Evolutionary conservation across 2,329 filamentous ascomycete species (phyloP).

Genomic region (Thelonectria olida): DNA sequence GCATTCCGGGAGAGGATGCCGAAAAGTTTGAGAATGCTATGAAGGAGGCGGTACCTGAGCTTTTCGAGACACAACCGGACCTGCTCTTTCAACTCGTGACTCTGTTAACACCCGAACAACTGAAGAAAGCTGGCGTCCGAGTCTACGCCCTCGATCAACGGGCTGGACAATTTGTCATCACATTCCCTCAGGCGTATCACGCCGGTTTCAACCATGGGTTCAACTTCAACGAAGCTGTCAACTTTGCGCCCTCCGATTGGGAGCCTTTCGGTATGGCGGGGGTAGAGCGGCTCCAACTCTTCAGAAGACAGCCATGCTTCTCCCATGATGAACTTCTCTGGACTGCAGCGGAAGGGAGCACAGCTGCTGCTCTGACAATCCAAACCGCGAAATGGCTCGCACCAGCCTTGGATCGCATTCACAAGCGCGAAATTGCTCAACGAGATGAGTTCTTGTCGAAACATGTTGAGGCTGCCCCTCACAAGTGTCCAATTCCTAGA

Average conservation of each 20-base stretch:
- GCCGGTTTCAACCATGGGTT: constrained; percentile 99
- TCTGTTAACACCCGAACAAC: constrained; percentile 88
- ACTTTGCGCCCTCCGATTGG: constrained; percentile 96
- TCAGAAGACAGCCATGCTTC: constrained; percentile 93
- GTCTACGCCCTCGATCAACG: constrained; percentile 97
- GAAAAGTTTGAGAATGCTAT: constrained; percentile 96
- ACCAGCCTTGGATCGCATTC: constrained; percentile 83
- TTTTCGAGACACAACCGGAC: constrained; percentile 97
- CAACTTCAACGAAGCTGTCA: constrained; percentile 99
- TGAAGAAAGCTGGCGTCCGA: constrained; percentile 90
- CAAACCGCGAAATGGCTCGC: constrained; percentile 95
- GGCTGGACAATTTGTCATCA: constrained; percentile 95
- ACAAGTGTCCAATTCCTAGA: constrained; percentile 59
- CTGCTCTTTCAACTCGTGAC: constrained; percentile 98
- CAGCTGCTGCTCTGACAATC: constrained; percentile 72
- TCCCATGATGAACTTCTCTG: constrained; percentile 95
- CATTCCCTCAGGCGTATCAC: constrained; percentile 96
- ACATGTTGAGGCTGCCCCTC: constrained; percentile 65
- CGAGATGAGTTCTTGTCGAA: constrained; percentile 74
- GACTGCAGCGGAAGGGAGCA: constrained; percentile 84
- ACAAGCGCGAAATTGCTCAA: constrained; percentile 74
- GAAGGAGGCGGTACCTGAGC: constrained; percentile 91
- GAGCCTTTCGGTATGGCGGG: constrained; percentile 89
- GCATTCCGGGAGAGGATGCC: constrained; percentile 91
- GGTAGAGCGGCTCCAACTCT: constrained; percentile 85